phyloP scores from a whole-genome alignment of 1,284 basidiomycete species.

The Cryptococcus wingfieldii region DNA sequence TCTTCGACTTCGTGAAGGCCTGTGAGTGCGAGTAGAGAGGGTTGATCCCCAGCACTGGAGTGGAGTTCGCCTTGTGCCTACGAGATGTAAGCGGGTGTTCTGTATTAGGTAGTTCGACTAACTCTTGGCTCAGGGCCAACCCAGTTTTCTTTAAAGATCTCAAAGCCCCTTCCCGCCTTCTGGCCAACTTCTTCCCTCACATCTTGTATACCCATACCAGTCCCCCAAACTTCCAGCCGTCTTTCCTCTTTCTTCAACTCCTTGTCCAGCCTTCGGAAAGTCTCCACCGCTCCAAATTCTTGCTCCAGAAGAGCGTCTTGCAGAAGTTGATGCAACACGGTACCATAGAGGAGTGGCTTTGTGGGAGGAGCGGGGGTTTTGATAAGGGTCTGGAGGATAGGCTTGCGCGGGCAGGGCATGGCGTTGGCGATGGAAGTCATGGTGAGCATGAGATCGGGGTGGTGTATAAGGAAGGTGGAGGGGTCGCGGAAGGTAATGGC shows the following conservation, averaged over 20 bases:
- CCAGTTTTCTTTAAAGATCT: slow-evolving; percentile 44
- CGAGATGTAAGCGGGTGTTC: slow-evolving; percentile 5
- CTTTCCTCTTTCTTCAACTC: slow-evolving; percentile 37
- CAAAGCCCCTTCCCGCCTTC: slow-evolving; percentile 39
- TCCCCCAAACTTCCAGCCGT: slow-evolving; percentile 45
- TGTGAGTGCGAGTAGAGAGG: slow-evolving; percentile 60
- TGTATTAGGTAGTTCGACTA: slow-evolving; percentile 5
- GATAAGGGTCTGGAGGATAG: slow-evolving; percentile 66
- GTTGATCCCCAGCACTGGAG: slow-evolving; percentile 43
- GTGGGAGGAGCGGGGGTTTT: slow-evolving; percentile 51
- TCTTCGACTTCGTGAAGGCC: slow-evolving; percentile 85
- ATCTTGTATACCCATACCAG: slow-evolving; percentile 42
- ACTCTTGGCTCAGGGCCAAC: slow-evolving; percentile 30
- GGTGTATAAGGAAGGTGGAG: slow-evolving; percentile 60
- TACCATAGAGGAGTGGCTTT: slow-evolving; percentile 71
- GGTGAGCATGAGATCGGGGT: slow-evolving; percentile 84
- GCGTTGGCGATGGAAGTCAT: slow-evolving; percentile 80
- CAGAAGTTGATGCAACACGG: slow-evolving; percentile 81
- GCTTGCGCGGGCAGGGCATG: slow-evolving; percentile 73
- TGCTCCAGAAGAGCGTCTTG: slow-evolving; percentile 62
- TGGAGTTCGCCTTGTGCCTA: slow-evolving; percentile 63
- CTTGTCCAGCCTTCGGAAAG: slow-evolving; percentile 28
- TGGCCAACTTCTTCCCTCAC: slow-evolving; percentile 41
- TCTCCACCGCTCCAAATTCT: slow-evolving; percentile 30
- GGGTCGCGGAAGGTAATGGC: slow-evolving; percentile 40